A percentile compares a stretch with the other conserved stretches of the same genome.
phyloP scores from a whole-genome alignment of 2,329 filamentous ascomycete genomes.

The Corinectria fuckeliana region DNA sequence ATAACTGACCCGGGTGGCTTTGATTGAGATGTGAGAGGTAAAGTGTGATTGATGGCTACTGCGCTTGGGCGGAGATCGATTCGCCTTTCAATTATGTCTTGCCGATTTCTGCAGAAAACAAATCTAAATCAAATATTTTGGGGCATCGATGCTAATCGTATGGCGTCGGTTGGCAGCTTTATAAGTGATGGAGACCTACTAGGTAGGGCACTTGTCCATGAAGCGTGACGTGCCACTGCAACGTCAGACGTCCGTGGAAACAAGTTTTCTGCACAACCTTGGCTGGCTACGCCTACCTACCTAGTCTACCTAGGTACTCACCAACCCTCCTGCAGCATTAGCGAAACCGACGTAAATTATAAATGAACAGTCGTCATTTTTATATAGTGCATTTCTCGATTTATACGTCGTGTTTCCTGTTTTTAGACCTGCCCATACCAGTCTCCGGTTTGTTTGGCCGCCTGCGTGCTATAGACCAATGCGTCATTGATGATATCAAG shows the following conservation, averaged over 20 bases:
- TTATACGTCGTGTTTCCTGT: not conserved
- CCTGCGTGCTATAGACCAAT: not conserved
- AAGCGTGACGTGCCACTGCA: slow-evolving; percentile 6
- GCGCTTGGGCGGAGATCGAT: not conserved
- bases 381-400: not conserved
- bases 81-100: not conserved
- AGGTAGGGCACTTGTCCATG: not conserved
- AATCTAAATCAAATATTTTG: not conserved
- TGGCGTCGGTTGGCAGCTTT: no score
- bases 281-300: not conserved
- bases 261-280: slow-evolving; percentile 5
- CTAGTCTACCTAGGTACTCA: no score
- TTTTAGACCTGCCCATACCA: not conserved
- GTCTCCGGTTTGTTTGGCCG: not conserved
- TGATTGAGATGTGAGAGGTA: not conserved
- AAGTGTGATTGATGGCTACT: not conserved
- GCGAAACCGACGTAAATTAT: not conserved
- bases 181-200: no score
- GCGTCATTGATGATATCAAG: not conserved
- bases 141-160: no score
- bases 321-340: not conserved
- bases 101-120: no score
- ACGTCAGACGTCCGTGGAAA: slow-evolving; percentile 10
- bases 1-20: not conserved
- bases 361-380: not conserved